These are phyloP conservation scores for Athelia psychrophila DNA, from an alignment of 1,284 basidiomycete species.

Conservation along the genomic window DNA sequence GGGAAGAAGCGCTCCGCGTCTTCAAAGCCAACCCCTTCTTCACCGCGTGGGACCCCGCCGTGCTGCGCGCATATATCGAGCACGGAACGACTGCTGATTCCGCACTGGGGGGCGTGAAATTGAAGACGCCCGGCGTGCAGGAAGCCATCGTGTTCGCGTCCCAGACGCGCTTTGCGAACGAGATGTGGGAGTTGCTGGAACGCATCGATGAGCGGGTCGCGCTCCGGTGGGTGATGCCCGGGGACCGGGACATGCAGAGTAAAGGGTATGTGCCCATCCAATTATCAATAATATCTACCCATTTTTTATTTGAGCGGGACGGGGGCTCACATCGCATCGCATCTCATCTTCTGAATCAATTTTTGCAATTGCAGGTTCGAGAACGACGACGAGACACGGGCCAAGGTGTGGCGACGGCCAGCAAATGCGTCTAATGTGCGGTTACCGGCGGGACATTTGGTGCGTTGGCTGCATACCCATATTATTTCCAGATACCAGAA, in stretches of 20 bases:
- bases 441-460: constrained; percentile 59
- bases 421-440: constrained; percentile 56
- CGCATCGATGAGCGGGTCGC: constrained; percentile 45
- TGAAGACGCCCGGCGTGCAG: constrained; percentile 63
- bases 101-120: constrained; percentile 35
- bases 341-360: no score
- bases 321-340: no score
- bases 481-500: no score
- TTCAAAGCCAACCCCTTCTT: constrained; percentile 71
- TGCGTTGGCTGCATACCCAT: no score
- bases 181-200: constrained; percentile 44
- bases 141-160: constrained; percentile 51
- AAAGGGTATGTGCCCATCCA: constrained; percentile 7
- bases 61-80: constrained; percentile 66
- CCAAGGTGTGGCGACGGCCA: constrained; percentile 59
- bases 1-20: constrained; percentile 56
- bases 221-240: constrained; percentile 60
- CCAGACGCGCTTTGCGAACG: constrained; percentile 36
- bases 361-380: no score
- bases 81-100: constrained; percentile 48
- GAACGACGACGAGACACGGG: constrained; percentile 32
- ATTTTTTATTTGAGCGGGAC: no score
- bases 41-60: constrained; percentile 65
- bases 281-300: constrained; percentile 34
- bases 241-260: constrained; percentile 21